These are phyloP conservation scores for Ceratobasidium sp. DNA, from an alignment of 1,284 basidiomycete genomes.

Conservation along the genomic window DNA sequence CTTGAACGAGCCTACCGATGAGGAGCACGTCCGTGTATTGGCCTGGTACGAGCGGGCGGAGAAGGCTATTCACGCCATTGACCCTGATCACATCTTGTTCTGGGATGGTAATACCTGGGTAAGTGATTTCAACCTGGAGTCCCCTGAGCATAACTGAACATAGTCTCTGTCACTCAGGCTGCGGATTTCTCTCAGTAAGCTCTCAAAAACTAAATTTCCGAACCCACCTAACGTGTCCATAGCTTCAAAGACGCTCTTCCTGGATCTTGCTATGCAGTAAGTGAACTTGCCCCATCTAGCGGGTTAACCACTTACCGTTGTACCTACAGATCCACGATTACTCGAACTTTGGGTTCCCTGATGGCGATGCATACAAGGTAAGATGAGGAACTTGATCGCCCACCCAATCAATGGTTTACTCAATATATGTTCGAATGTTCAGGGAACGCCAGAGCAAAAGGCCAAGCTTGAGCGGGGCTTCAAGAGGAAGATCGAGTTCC, in stretches of 20 bases:
- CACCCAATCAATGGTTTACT: background rate
- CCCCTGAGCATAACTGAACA: background rate
- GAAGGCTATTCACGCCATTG: slow-evolving; percentile 74
- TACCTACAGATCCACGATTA: slow-evolving; percentile 76
- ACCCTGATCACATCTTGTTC: slow-evolving; percentile 74
- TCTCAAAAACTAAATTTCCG: background rate
- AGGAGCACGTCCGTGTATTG: slow-evolving; percentile 66
- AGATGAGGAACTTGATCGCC: background rate
- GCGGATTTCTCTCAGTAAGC: slow-evolving; percentile 75
- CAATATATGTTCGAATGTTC: background rate
- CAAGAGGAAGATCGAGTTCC: slow-evolving; percentile 67
- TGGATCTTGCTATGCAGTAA: slow-evolving; percentile 57
- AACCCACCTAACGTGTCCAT: background rate
- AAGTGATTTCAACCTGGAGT: background rate
- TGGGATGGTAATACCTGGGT: slow-evolving; percentile 74
- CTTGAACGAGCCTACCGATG: slow-evolving; percentile 79
- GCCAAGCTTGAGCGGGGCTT: slow-evolving; percentile 67
- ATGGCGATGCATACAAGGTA: slow-evolving; percentile 51
- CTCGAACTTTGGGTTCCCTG: slow-evolving; percentile 77
- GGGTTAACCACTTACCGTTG: background rate
- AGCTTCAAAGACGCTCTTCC: slow-evolving; percentile 52
- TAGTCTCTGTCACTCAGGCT: slow-evolving; percentile 22
- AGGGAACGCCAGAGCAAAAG: slow-evolving; percentile 39
- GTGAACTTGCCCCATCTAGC: background rate
- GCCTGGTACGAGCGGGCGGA: slow-evolving; percentile 74